These are phyloP conservation scores for Penicillium sp. DNA, from an alignment of 2,329 filamentous ascomycete genomes.

Conservation along the genomic window DNA sequence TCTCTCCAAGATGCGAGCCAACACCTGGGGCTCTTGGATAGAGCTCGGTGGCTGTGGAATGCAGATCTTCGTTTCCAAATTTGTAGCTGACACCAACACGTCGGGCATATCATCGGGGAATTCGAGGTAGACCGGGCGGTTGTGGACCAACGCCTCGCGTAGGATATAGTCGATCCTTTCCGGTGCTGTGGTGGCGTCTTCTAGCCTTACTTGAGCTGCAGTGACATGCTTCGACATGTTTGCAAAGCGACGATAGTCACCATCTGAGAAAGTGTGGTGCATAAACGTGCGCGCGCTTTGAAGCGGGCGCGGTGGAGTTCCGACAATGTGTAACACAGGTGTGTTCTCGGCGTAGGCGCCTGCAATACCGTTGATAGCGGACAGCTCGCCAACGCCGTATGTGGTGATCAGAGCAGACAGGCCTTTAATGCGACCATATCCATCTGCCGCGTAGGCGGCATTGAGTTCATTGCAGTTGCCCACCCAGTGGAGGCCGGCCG, in stretches of 20 bases:
- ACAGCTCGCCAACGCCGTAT: constrained; percentile 64
- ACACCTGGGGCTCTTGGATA: constrained; percentile 15
- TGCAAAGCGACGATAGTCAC: constrained; percentile 53
- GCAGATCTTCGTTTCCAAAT: constrained; percentile 20
- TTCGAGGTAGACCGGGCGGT: constrained; percentile 57
- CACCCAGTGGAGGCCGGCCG: constrained; percentile 62
- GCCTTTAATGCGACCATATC: constrained; percentile 34
- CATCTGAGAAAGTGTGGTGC: constrained; percentile 70
- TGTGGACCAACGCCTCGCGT: constrained; percentile 52
- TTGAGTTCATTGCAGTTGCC: constrained; percentile 71
- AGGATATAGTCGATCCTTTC: constrained; percentile 55
- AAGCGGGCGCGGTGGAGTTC: constrained; percentile 48
- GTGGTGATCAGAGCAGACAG: constrained; percentile 32
- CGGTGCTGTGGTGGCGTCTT: constrained; percentile 47
- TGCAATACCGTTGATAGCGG: constrained; percentile 70
- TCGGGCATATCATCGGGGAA: constrained; percentile 56
- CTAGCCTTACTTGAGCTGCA: constrained; percentile 51
- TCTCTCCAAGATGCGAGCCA: constrained; percentile 42
- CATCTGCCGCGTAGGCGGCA: constrained; percentile 52
- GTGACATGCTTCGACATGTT: constrained; percentile 54
- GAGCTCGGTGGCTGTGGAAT: constrained; percentile 16
- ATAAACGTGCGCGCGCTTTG: constrained; percentile 49
- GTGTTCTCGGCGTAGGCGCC: constrained; percentile 74
- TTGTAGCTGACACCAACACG: constrained; percentile 21
- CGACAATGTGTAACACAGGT: constrained; percentile 63